Evolutionary conservation across 1,284 basidiomycete genomes (phyloP).

Genomic region (Leccinum subfulvum): DNA sequence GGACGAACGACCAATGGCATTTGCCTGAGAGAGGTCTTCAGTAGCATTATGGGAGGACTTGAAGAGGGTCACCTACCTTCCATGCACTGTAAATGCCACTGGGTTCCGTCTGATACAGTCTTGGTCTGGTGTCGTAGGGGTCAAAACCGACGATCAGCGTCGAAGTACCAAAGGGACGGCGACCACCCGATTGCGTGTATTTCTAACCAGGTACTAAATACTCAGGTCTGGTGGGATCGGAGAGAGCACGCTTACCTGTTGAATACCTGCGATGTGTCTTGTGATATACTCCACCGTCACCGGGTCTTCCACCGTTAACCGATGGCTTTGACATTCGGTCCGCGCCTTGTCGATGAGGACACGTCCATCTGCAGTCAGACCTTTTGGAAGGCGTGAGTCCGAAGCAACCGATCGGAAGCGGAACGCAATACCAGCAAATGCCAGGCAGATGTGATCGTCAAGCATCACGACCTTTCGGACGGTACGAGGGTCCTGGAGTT

Average conservation of each 20-base stretch:
- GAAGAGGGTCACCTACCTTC: constrained; percentile 67
- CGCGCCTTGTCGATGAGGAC: constrained; percentile 98
- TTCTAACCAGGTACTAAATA: constrained; percentile 45
- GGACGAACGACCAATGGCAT: constrained; percentile 94
- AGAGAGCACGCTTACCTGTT: constrained; percentile 66
- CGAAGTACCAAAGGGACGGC: constrained; percentile 96
- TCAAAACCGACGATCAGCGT: constrained; percentile 98
- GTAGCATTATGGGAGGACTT: not conserved
- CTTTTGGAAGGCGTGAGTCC: constrained; percentile 42
- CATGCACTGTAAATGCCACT: constrained; percentile 98
- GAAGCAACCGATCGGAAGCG: constrained; percentile 4
- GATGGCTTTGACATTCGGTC: constrained; percentile 96
- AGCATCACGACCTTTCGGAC: constrained; percentile 98
- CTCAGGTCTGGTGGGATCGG: not conserved
- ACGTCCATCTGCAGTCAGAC: constrained; percentile 95
- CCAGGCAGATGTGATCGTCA: constrained; percentile 96
- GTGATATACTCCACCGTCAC: constrained; percentile 99
- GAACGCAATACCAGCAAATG: constrained; percentile 84
- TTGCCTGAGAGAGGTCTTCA: constrained; percentile 60
- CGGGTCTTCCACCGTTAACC: constrained; percentile 96
- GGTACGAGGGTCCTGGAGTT: constrained; percentile 96
- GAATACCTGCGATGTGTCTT: constrained; percentile 94
- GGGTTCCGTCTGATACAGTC: constrained; percentile 96
- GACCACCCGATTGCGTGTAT: constrained; percentile 99
- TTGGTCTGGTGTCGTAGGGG: constrained; percentile 84